These are phyloP conservation scores for Bidens hawaiensis DNA, from an alignment of 140 eudicot species.

Conservation along the genomic window DNA sequence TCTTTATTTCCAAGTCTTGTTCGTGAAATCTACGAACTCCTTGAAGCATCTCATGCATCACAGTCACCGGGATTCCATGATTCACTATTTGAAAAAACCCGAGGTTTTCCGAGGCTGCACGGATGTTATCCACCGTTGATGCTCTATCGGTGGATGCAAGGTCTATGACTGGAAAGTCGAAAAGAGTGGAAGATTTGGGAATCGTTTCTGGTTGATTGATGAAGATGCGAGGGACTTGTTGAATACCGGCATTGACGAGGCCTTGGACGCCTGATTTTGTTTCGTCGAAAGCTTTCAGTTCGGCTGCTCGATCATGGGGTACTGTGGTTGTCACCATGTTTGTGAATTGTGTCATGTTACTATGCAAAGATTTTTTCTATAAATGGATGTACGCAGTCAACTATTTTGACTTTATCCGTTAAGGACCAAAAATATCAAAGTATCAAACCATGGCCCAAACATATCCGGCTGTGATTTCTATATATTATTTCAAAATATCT, in stretches of 20 bases:
- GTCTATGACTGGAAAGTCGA: conserved; percentile 33
- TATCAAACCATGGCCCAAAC: no score
- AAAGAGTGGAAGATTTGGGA: not conserved
- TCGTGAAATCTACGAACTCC: conserved; percentile 22
- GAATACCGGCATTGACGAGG: conserved; percentile 37
- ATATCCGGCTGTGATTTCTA: no score
- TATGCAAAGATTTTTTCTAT: no score
- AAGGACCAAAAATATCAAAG: no score
- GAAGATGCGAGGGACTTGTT: conserved; percentile 36
- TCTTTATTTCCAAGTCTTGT: conserved; percentile 29
- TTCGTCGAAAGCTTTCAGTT: conserved; percentile 37
- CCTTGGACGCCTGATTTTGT: conserved; percentile 44
- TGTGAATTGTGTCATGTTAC: no score
- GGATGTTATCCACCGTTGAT: conserved; percentile 5
- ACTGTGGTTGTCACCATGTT: no score
- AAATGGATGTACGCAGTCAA: no score
- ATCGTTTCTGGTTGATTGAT: conserved; percentile 15
- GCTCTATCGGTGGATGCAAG: conserved; percentile 10
- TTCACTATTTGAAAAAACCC: conserved; percentile 34
- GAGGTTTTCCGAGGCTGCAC: conserved; percentile 21
- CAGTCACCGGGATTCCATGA: conserved; percentile 23
- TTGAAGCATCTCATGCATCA: conserved; percentile 25
- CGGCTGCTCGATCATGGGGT: conserved; percentile 19
- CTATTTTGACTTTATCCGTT: no score
- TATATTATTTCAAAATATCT: no score